A percentile compares a stretch with the other conserved stretches of the same genome.
Evolutionary conservation across 768 basidiomycete genomes (phyloP).

Genomic region (Amanita rubescens): DNA sequence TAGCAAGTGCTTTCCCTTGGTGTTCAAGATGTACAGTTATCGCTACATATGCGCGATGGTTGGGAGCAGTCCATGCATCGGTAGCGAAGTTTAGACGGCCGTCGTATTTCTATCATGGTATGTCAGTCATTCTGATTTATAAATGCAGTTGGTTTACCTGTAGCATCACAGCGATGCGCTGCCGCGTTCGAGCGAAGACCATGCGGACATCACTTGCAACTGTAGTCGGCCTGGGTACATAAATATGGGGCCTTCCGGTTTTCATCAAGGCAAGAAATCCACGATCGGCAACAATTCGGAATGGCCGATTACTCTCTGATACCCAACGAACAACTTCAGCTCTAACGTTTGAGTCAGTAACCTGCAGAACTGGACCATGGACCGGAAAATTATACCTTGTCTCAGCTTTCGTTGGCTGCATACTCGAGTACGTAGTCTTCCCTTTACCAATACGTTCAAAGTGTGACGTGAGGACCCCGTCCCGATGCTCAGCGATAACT

Average conservation of each 20-base stretch:
- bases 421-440: conserved; percentile 20
- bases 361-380: background rate
- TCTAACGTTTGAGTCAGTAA: conserved; percentile 8
- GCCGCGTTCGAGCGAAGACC: conserved; percentile 17
- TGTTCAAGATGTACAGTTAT: conserved; percentile 22
- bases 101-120: background rate
- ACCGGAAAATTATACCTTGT: conserved; percentile 12
- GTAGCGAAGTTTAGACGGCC: conserved; percentile 22
- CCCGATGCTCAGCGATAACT: conserved; percentile 2
- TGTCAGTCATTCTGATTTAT: background rate
- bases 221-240: conserved; percentile 24
- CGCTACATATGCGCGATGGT: conserved; percentile 24
- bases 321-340: conserved; percentile 28
- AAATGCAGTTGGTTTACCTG: conserved; percentile 12
- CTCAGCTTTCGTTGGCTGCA: conserved; percentile 16
- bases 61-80: conserved; percentile 28
- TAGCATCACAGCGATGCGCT: conserved; percentile 23
- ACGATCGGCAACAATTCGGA: conserved; percentile 23
- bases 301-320: conserved; percentile 22
- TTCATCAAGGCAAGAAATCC: conserved; percentile 25
- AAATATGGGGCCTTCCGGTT: conserved; percentile 22
- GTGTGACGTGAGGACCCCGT: conserved; percentile 17
- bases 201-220: conserved; percentile 22
- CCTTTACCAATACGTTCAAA: conserved; percentile 21
- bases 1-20: conserved; percentile 15